Conservation (phyloP, 768 basidiomycete species). For the Suillus lakei region DNA sequence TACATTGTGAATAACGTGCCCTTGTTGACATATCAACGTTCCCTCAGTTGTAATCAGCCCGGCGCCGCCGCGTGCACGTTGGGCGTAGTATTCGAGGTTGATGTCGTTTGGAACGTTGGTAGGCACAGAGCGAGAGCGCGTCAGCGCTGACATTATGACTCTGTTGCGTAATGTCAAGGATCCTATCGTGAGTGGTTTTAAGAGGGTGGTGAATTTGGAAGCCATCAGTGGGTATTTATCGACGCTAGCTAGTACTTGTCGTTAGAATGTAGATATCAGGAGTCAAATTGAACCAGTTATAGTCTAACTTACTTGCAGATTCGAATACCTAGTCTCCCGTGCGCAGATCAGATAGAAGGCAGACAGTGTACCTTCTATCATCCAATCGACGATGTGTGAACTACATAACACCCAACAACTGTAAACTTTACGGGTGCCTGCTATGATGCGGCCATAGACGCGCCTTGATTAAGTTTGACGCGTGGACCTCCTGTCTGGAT, state of each 20-base stretch:
- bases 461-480: too few relatives aligned
- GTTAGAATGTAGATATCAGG: too few relatives aligned
- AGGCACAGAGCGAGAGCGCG: slow-evolving; percentile 43
- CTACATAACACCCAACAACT: too few relatives aligned
- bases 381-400: too few relatives aligned
- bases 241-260: background rate
- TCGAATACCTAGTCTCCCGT: slow-evolving; percentile 4
- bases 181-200: slow-evolving; percentile 42
- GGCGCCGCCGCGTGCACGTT: slow-evolving; percentile 44
- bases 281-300: too few relatives aligned
- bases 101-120: slow-evolving; percentile 43
- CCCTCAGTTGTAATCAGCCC: slow-evolving; percentile 48
- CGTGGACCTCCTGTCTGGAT: too few relatives aligned
- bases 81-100: slow-evolving; percentile 47
- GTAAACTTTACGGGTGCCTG: too few relatives aligned
- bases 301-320: too few relatives aligned
- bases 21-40: slow-evolving; percentile 45
- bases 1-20: slow-evolving; percentile 29
- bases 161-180: slow-evolving; percentile 42
- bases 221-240: background rate
- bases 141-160: slow-evolving; percentile 45
- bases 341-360: too few relatives aligned
- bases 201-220: slow-evolving; percentile 24
- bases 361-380: background rate
- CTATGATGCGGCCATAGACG: too few relatives aligned